These are phyloP conservation scores for Microcyclospora pomicola DNA, from an alignment of 2,329 filamentous ascomycete species.

Conservation along the genomic window DNA sequence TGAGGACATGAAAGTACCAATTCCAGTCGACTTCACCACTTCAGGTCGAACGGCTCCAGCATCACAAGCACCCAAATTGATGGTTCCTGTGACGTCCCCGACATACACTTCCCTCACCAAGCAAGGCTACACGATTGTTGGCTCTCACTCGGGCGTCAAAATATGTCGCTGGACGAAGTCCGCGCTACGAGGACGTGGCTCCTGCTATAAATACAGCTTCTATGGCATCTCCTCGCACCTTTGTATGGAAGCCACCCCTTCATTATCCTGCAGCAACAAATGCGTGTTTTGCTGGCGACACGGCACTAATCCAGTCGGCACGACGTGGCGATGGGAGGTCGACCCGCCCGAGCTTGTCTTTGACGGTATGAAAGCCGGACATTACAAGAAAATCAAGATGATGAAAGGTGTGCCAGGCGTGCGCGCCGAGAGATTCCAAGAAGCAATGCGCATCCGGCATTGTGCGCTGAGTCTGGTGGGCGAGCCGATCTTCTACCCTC, in stretches of 20 bases:
- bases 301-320: slow-evolving; percentile 91
- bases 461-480: slow-evolving; percentile 86
- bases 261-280: slow-evolving; percentile 92
- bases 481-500: slow-evolving; percentile 96
- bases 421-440: slow-evolving; percentile 76
- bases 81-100: slow-evolving; percentile 84
- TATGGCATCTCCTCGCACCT: slow-evolving; percentile 94
- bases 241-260: slow-evolving; percentile 96
- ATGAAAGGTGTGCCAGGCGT: slow-evolving; percentile 88
- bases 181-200: slow-evolving; percentile 79
- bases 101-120: slow-evolving; percentile 85
- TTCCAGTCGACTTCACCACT: slow-evolving; percentile 73
- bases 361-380: slow-evolving; percentile 73
- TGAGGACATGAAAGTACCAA: slow-evolving; percentile 56
- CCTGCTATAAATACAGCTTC: slow-evolving; percentile 95
- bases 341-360: slow-evolving; percentile 86
- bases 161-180: slow-evolving; percentile 99
- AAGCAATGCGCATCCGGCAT: slow-evolving; percentile 85
- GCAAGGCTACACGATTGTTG: slow-evolving; percentile 90
- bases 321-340: slow-evolving; percentile 91
- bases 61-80: slow-evolving; percentile 55
- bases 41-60: slow-evolving; percentile 32
- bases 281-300: slow-evolving; percentile 99
- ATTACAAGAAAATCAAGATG: slow-evolving; percentile 98
- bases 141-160: slow-evolving; percentile 93